phyloP scores from a whole-genome alignment of 2,329 filamentous ascomycete genomes.

The Bipolaris cookei region DNA sequence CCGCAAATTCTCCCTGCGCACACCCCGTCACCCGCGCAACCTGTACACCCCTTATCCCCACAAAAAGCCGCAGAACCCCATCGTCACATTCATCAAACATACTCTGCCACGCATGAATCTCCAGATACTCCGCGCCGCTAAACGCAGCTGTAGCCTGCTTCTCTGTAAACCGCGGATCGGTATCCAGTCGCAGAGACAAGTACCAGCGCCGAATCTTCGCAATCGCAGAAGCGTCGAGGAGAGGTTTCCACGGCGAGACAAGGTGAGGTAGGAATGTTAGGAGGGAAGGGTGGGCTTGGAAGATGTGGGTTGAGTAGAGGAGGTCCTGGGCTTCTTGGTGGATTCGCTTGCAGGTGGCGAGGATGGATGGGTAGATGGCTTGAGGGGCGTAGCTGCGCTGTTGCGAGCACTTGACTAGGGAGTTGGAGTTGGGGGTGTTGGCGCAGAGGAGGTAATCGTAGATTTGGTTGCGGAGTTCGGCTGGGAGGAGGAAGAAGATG shows the following conservation, averaged over 20 bases:
- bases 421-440: conserved; percentile 16
- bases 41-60: conserved; percentile 54
- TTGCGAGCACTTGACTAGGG: conserved; percentile 9
- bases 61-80: conserved; percentile 53
- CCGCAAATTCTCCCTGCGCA: conserved; percentile 52
- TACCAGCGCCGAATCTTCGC: conserved; percentile 53
- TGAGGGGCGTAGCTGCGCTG: conserved; percentile 11
- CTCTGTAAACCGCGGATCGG: conserved; percentile 55
- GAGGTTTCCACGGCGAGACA: conserved; percentile 42
- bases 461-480: conserved; percentile 67
- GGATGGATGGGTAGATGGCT: conserved; percentile 49
- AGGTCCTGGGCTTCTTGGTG: conserved; percentile 52
- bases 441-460: conserved; percentile 51
- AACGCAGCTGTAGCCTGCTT: conserved; percentile 53
- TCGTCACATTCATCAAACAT: conserved; percentile 50
- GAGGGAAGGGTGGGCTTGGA: conserved; percentile 57
- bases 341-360: conserved; percentile 52
- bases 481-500: conserved; percentile 57
- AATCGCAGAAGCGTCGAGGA: conserved; percentile 43
- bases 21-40: conserved; percentile 53
- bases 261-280: conserved; percentile 55
- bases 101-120: conserved; percentile 58
- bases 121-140: conserved; percentile 54
- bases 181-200: conserved; percentile 57
- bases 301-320: conserved; percentile 58